These are phyloP conservation scores for Aspergillus uvarum DNA, from an alignment of 2,329 filamentous ascomycete genomes.

Conservation along the genomic window DNA sequence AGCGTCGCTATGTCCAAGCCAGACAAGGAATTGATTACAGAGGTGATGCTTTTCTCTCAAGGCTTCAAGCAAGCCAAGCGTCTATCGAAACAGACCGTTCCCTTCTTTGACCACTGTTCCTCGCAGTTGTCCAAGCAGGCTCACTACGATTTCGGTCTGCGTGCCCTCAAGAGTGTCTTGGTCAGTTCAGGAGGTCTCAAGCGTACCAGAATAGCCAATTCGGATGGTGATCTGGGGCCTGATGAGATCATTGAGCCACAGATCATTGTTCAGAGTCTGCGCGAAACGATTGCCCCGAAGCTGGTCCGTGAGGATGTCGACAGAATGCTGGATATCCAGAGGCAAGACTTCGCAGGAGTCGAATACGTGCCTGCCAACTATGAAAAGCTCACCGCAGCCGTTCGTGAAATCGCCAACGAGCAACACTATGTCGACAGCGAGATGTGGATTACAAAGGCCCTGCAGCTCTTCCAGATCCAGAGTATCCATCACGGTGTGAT, in stretches of 20 bases:
- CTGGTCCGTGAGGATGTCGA: slow-evolving; percentile 90
- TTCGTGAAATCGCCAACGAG: slow-evolving; percentile 78
- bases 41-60: slow-evolving; percentile 99
- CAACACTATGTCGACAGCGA: slow-evolving; percentile 87
- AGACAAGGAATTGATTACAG: slow-evolving; percentile 98
- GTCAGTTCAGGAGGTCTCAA: slow-evolving; percentile 97
- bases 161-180: slow-evolving; percentile 96
- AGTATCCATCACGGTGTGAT: slow-evolving; percentile 98
- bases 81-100: slow-evolving; percentile 91
- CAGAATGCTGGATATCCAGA: slow-evolving; percentile 80
- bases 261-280: slow-evolving; percentile 96
- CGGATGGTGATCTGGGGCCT: slow-evolving; percentile 58
- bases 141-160: slow-evolving; percentile 97
- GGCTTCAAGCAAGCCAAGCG: slow-evolving; percentile 96
- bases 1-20: slow-evolving; percentile 99
- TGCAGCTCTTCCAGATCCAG: slow-evolving; percentile 98
- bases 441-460: slow-evolving; percentile 93
- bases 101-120: slow-evolving; percentile 94
- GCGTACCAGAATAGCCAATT: slow-evolving; percentile 68
- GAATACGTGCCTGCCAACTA: slow-evolving; percentile 89
- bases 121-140: slow-evolving; percentile 86
- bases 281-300: slow-evolving; percentile 97
- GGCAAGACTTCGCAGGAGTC: slow-evolving; percentile 84
- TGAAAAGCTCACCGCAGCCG: slow-evolving; percentile 73
- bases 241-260: slow-evolving; percentile 85